phyloP scores from a whole-genome alignment of 2,329 filamentous ascomycete genomes.

The Aspergillus puulaauensis region DNA sequence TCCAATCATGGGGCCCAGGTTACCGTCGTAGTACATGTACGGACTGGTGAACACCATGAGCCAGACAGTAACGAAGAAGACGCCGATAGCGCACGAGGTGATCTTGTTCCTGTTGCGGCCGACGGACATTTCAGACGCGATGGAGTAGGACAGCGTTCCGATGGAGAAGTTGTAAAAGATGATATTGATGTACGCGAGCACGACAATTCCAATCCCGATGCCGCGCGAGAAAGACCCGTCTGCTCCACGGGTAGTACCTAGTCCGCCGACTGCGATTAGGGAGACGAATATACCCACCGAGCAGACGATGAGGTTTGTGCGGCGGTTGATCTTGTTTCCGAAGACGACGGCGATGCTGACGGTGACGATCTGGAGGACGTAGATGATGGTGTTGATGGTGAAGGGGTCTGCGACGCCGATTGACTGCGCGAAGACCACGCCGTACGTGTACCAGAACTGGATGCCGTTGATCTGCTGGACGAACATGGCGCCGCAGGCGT shows the following conservation, averaged over 20 bases:
- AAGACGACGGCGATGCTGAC: constrained; percentile 41
- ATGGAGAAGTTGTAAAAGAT: constrained; percentile 48
- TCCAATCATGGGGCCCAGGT: constrained; percentile 34
- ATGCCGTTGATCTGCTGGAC: constrained; percentile 53
- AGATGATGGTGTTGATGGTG: constrained; percentile 44
- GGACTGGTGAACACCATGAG: constrained; percentile 34
- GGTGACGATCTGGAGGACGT: constrained; percentile 46
- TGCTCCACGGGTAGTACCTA: constrained; percentile 36
- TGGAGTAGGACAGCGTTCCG: constrained; percentile 44
- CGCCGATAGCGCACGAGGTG: constrained; percentile 43
- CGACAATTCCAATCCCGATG: constrained; percentile 37
- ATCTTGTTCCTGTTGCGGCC: constrained; percentile 52
- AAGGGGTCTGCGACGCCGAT: constrained; percentile 46
- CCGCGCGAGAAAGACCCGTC: constrained; percentile 17
- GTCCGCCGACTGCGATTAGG: constrained; percentile 44
- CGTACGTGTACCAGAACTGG: constrained; percentile 49
- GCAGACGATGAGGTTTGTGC: constrained; percentile 40
- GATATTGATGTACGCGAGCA: constrained; percentile 45
- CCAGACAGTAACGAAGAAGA: constrained; percentile 41
- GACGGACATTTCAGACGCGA: constrained; percentile 50
- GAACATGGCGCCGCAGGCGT: constrained; percentile 45
- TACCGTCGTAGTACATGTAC: constrained; percentile 35
- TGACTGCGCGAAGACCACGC: constrained; percentile 44
- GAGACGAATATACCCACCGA: constrained; percentile 42
- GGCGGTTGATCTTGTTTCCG: constrained; percentile 43